phyloP scores from a whole-genome alignment of 495 filamentous ascomycete genomes.

The Thozetella sp. region DNA sequence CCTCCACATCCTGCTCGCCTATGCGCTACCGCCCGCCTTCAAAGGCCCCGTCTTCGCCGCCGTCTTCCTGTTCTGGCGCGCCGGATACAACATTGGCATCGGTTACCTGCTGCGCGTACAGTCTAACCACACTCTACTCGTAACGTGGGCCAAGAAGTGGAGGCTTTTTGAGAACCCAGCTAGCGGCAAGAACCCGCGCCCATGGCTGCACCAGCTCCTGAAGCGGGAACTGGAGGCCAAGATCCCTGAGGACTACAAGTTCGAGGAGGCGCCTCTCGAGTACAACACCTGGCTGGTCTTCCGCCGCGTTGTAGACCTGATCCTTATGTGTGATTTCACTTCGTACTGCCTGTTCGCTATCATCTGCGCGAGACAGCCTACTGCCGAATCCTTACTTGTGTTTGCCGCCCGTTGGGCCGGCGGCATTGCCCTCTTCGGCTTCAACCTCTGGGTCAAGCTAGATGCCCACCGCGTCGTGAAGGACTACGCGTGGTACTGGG shows the following conservation, averaged over 20 bases:
- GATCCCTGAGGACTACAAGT: conserved; percentile 90
- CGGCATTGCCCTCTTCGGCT: conserved; percentile 79
- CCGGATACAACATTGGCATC: conserved; percentile 90
- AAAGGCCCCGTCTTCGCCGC: conserved; percentile 76
- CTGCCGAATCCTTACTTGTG: conserved; percentile 68
- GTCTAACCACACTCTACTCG: conserved; percentile 82
- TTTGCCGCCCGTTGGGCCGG: conserved; percentile 76
- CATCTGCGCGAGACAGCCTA: conserved; percentile 77
- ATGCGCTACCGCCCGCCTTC: conserved; percentile 64
- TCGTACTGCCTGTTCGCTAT: conserved; percentile 96
- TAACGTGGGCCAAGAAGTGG: conserved; percentile 84
- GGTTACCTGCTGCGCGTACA: conserved; percentile 87
- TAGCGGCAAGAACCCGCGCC: conserved; percentile 77
- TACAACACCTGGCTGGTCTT: conserved; percentile 99
- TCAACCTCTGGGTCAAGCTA: conserved; percentile 99
- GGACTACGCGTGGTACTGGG: conserved; percentile 99
- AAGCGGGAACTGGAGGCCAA: conserved; percentile 92
- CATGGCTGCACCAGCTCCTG: conserved; percentile 77
- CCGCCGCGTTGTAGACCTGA: conserved; percentile 89
- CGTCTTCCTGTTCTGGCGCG: conserved; percentile 89
- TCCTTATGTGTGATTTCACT: conserved; percentile 97
- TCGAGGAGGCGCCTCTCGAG: conserved; percentile 90
- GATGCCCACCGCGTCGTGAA: conserved; percentile 99
- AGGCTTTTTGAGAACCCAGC: conserved; percentile 84
- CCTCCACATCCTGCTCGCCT: conserved; percentile 71